Evolutionary conservation across 2,329 filamentous ascomycete genomes (phyloP).

Genomic region (Pseudofabraea citricarpa): DNA sequence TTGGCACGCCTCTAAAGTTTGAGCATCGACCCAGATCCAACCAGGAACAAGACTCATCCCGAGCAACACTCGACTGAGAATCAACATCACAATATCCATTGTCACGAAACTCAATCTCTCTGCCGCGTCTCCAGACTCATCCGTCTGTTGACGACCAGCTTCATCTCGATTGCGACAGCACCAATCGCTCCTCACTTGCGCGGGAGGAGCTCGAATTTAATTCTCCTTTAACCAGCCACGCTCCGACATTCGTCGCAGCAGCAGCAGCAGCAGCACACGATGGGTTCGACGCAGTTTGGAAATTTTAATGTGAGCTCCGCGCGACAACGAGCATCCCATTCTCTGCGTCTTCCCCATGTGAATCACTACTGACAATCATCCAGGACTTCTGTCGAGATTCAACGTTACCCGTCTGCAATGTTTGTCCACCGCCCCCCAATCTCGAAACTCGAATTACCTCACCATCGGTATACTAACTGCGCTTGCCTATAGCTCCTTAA

Average conservation of each 20-base stretch:
- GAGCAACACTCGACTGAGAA: too few species aligned
- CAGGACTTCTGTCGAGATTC: constrained; percentile 82
- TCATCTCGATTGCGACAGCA: not conserved
- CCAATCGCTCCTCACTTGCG: too few species aligned
- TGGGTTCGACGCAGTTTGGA: constrained; percentile 51
- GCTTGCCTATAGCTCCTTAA: constrained; percentile 47
- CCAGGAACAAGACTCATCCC: too few species aligned
- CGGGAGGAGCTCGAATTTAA: too few species aligned
- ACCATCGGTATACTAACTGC: constrained; percentile 39
- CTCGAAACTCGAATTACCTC: constrained; percentile 4
- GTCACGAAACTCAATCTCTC: not conserved
- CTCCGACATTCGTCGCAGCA: too few species aligned
- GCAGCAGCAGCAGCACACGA: constrained; percentile 21
- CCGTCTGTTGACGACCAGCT: not conserved
- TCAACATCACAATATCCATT: not conserved
- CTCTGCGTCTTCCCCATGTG: too few species aligned
- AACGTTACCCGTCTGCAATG: constrained; percentile 80
- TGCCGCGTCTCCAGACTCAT: constrained; percentile 1
- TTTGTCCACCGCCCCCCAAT: constrained; percentile 40
- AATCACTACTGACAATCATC: constrained; percentile 7
- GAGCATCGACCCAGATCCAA: too few species aligned
- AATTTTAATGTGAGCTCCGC: constrained; percentile 52
- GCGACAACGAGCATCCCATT: too few species aligned
- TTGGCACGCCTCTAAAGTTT: too few species aligned
- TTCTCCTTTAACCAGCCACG: too few species aligned